These are phyloP conservation scores for Arabidopsis suecica DNA, from an alignment of 345 rosid species.

Conservation along the genomic window DNA sequence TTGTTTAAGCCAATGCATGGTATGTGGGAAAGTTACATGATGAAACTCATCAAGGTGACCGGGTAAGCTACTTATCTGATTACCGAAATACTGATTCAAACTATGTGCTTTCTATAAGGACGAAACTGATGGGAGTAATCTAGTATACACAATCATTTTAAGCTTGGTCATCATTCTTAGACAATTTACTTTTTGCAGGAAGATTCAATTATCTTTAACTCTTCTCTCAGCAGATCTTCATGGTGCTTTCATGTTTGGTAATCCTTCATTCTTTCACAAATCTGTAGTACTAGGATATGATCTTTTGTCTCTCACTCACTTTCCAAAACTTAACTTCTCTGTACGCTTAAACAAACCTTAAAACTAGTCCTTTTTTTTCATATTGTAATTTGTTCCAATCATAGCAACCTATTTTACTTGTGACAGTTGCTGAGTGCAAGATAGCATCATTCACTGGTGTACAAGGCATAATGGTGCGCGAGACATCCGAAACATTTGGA, in stretches of 20 bases:
- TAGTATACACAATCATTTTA: slow-evolving; percentile 15
- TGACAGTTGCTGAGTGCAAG: slow-evolving; percentile 81
- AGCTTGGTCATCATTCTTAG: slow-evolving; percentile 17
- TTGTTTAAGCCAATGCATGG: slow-evolving; percentile 70
- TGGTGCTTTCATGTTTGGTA: slow-evolving; percentile 73
- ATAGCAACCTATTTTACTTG: neutral
- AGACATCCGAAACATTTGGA: slow-evolving; percentile 89
- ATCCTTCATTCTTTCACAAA: slow-evolving; percentile 8
- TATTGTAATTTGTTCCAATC: neutral
- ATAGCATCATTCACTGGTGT: slow-evolving; percentile 64
- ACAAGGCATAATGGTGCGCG: slow-evolving; percentile 85
- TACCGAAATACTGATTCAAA: neutral
- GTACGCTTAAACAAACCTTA: neutral
- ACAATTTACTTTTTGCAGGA: slow-evolving; percentile 50
- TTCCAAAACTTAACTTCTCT: slow-evolving; percentile 1
- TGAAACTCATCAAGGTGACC: slow-evolving; percentile 56
- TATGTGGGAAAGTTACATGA: slow-evolving; percentile 70
- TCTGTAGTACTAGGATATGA: neutral
- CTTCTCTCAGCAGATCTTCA: slow-evolving; percentile 69
- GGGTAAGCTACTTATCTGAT: slow-evolving; percentile 49
- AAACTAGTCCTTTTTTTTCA: neutral
- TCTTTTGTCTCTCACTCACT: slow-evolving; percentile 1
- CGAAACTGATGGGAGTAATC: neutral
- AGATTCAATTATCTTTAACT: slow-evolving; percentile 54
- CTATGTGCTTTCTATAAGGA: neutral